These are phyloP conservation scores for Wilcoxina mikolae DNA, from an alignment of 495 filamentous ascomycete genomes.

Conservation along the genomic window DNA sequence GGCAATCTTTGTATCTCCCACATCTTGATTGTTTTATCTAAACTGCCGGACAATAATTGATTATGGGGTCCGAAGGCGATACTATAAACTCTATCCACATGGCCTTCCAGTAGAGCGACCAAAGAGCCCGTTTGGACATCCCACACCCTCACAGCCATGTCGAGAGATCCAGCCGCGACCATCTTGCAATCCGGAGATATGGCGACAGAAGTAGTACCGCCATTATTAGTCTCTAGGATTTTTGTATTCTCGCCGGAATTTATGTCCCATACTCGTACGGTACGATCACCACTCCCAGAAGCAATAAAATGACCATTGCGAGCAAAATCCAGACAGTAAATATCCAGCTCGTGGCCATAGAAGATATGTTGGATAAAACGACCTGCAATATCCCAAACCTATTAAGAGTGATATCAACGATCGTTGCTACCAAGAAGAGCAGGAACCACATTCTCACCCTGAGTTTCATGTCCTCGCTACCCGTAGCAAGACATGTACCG, in stretches of 20 bases:
- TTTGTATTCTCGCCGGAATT: conserved; percentile 57
- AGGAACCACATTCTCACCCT: conserved; percentile 46
- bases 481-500: conserved; percentile 74
- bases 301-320: conserved; percentile 77
- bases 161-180: conserved; percentile 74
- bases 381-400: conserved; percentile 78
- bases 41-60: conserved; percentile 73
- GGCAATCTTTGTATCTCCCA: conserved; percentile 64
- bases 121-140: conserved; percentile 67
- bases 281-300: conserved; percentile 75
- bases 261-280: conserved; percentile 85
- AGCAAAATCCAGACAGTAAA: conserved; percentile 84
- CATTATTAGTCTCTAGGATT: conserved; percentile 72
- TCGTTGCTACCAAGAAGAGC: too few relatives aligned
- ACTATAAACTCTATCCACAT: conserved; percentile 85
- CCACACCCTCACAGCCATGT: conserved; percentile 85
- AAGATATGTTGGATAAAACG: conserved; percentile 70
- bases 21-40: conserved; percentile 92
- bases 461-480: conserved; percentile 83
- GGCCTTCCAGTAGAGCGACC: conserved; percentile 70
- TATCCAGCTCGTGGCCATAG: conserved; percentile 77
- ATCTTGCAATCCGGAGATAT: conserved; percentile 79
- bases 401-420: too few relatives aligned
- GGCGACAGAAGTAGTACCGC: conserved; percentile 79
- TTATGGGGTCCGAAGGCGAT: conserved; percentile 82